Percentiles rank a stretch among this genome's conserved stretches.
Evolutionary conservation across 1,139 yeast genomes (phyloP).

Genomic region (Kazachstania sp.): DNA sequence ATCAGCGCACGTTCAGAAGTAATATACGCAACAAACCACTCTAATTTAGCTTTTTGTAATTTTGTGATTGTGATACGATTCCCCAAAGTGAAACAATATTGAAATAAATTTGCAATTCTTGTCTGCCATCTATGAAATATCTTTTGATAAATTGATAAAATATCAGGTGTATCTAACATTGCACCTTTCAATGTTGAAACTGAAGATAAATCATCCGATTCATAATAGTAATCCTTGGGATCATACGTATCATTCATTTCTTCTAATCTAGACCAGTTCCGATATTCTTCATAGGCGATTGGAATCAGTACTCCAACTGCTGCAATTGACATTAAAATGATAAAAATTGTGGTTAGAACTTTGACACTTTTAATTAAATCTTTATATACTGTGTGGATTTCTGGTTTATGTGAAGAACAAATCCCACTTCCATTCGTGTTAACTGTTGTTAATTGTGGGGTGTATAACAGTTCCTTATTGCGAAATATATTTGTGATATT

Average conservation of each 20-base stretch:
- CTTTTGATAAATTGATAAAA: constrained; percentile 26
- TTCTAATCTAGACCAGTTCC: constrained; percentile 42
- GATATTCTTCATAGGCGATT: constrained; percentile 38
- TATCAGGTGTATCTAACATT: constrained; percentile 15
- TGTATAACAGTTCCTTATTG: constrained; percentile 19
- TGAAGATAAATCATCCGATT: neutral
- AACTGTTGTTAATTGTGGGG: constrained; percentile 19
- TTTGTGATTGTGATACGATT: constrained; percentile 6
- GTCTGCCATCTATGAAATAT: constrained; percentile 27
- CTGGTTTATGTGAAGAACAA: constrained; percentile 19
- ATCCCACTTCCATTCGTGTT: constrained; percentile 10
- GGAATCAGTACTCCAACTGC: constrained; percentile 38
- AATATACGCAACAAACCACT: constrained; percentile 47
- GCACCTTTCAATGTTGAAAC: neutral
- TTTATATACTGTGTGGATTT: constrained; percentile 32
- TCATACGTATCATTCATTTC: constrained; percentile 21
- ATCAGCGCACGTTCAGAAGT: constrained; percentile 41
- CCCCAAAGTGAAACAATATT: constrained; percentile 17
- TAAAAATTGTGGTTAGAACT: constrained; percentile 33
- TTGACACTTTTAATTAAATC: constrained; percentile 30
- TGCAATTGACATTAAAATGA: constrained; percentile 35
- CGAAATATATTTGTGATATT: constrained; percentile 22
- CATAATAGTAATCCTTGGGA: neutral
- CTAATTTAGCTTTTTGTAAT: constrained; percentile 18
- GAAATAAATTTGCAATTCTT: constrained; percentile 8